Conservation (phyloP, 1,284 basidiomycete genomes). For the Flammula alnicola region DNA sequence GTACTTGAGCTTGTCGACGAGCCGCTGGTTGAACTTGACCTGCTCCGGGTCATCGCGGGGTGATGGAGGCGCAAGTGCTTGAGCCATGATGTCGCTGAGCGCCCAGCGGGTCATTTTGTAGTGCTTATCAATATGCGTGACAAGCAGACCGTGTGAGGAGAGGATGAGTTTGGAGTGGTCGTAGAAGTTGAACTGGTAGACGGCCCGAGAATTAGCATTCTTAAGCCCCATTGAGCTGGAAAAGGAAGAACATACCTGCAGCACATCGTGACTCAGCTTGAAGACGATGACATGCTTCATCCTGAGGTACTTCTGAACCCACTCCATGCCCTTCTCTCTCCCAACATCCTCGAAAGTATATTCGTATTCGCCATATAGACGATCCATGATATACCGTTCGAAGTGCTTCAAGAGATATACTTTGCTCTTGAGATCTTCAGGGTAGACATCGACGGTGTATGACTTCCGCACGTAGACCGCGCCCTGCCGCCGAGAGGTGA, state of each 20-base stretch:
- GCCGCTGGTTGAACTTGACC: constrained; percentile 62
- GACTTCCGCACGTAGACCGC: constrained; percentile 73
- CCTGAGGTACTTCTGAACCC: constrained; percentile 93
- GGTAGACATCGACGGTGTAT: constrained; percentile 64
- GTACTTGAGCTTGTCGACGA: constrained; percentile 82
- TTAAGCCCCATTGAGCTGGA: constrained; percentile 44
- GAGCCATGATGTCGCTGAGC: constrained; percentile 74
- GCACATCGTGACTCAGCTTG: constrained; percentile 90
- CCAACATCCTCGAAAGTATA: constrained; percentile 79
- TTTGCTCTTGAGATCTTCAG: constrained; percentile 83
- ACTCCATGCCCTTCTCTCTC: constrained; percentile 84
- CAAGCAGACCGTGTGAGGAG: constrained; percentile 75
- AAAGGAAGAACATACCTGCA: constrained; percentile 67
- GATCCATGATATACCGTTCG: constrained; percentile 90
- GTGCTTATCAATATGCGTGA: constrained; percentile 91
- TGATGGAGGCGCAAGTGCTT: constrained; percentile 41
- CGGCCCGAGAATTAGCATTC: constrained; percentile 1
- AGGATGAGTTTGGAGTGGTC: constrained; percentile 96
- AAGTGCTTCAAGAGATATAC: constrained; percentile 92
- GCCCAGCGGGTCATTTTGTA: constrained; percentile 80
- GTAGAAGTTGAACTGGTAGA: constrained; percentile 97
- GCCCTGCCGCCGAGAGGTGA: constrained; percentile 66
- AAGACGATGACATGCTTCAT: constrained; percentile 98
- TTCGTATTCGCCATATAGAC: constrained; percentile 79
- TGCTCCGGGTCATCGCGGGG: constrained; percentile 49